phyloP scores from a whole-genome alignment of 2,329 filamentous ascomycete species.

The Pseudopyrenochaeta lycopersici region DNA sequence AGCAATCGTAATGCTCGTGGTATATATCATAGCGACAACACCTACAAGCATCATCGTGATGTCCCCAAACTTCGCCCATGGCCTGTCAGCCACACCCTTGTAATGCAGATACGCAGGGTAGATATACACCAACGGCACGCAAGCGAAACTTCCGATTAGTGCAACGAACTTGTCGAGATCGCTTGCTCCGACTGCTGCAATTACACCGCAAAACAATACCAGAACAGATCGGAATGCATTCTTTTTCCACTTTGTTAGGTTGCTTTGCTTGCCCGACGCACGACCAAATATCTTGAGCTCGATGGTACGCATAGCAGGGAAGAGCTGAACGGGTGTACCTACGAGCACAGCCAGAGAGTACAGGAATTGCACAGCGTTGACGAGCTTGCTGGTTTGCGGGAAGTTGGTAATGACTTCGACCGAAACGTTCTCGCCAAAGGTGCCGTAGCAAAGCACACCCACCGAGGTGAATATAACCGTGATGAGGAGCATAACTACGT shows the following conservation, averaged over 20 bases:
- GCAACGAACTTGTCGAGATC: constrained; percentile 80
- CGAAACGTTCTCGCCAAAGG: constrained; percentile 73
- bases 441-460: constrained; percentile 77
- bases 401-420: constrained; percentile 82
- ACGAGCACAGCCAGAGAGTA: constrained; percentile 79
- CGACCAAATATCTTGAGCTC: constrained; percentile 74
- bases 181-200: constrained; percentile 71
- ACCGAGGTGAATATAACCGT: constrained; percentile 77
- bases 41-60: constrained; percentile 70
- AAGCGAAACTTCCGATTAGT: constrained; percentile 76
- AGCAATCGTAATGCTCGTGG: constrained; percentile 68
- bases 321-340: constrained; percentile 77
- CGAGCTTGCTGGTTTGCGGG: constrained; percentile 73
- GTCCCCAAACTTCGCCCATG: constrained; percentile 66
- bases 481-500: constrained; percentile 75
- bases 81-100: constrained; percentile 69
- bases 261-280: constrained; percentile 70
- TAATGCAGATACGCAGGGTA: constrained; percentile 78
- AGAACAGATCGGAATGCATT: constrained; percentile 69
- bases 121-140: constrained; percentile 79
- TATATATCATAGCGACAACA: constrained; percentile 76
- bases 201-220: constrained; percentile 66
- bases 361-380: constrained; percentile 78
- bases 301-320: constrained; percentile 76
- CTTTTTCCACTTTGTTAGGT: constrained; percentile 78